Evolutionary conservation across 2,329 filamentous ascomycete species (phyloP).

Genomic region (Sporothrix luriei): DNA sequence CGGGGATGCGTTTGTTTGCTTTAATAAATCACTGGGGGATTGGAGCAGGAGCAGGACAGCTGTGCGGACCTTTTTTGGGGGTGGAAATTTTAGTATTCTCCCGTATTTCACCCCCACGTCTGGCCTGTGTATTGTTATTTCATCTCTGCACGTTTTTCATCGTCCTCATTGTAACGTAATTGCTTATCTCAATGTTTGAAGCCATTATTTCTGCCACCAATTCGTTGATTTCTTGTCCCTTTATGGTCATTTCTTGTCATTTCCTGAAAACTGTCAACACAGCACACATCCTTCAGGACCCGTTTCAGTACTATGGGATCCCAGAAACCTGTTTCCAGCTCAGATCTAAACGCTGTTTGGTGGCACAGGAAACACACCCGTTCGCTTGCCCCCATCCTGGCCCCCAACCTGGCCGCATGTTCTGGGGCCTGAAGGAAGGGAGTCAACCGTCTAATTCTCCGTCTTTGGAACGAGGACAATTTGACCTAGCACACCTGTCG

Average conservation of each 20-base stretch:
- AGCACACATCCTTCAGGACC: slow-evolving; percentile 1
- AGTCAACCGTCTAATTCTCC: not conserved
- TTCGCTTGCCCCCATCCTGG: slow-evolving; percentile 14
- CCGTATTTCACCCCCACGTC: not conserved
- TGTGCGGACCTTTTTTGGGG: not conserved
- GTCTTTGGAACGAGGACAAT: slow-evolving; percentile 1
- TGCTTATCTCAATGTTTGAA: not conserved
- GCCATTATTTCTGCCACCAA: not conserved
- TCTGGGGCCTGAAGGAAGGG: not conserved
- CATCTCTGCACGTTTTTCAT: not conserved
- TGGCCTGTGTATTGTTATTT: slow-evolving; percentile 2
- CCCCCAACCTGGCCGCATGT: slow-evolving; percentile 5
- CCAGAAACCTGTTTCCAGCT: slow-evolving; percentile 7
- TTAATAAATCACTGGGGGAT: not conserved
- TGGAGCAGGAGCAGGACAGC: not conserved
- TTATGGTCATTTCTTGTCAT: slow-evolving; percentile 1
- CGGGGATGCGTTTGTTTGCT: not conserved
- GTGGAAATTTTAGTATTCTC: not conserved
- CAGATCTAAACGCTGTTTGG: not conserved
- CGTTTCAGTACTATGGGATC: not conserved
- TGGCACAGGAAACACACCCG: not conserved
- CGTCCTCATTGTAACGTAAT: not conserved
- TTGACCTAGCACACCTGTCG: not conserved
- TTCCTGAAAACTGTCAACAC: slow-evolving; percentile 1
- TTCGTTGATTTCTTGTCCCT: not conserved